These are phyloP conservation scores for Pythium myriotylum DNA, from an alignment of 352 stramenopile species.

Conservation along the genomic window DNA sequence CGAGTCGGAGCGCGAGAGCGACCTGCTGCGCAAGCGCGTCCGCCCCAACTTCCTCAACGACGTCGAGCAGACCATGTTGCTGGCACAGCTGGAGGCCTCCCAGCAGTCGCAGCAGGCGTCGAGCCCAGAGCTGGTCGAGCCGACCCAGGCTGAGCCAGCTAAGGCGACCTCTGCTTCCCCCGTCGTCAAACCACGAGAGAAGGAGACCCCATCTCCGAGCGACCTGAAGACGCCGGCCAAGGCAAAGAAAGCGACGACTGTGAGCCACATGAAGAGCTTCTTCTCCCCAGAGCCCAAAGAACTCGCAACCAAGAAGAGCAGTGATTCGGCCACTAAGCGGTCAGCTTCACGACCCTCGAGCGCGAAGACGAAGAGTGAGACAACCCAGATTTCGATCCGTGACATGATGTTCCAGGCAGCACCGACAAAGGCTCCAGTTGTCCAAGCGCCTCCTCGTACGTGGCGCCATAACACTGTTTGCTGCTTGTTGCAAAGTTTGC, in stretches of 20 bases:
- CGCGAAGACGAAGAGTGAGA: constrained; percentile 33
- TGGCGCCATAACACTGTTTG: neutral
- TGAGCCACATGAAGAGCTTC: constrained; percentile 41
- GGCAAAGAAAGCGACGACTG: constrained; percentile 24
- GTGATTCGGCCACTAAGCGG: constrained; percentile 49
- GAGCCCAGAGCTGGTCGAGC: constrained; percentile 13
- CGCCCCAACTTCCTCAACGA: constrained; percentile 66
- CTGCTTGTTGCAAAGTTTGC: neutral
- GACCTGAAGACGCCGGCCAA: constrained; percentile 44
- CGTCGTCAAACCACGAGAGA: constrained; percentile 37
- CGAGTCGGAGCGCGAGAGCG: constrained; percentile 23
- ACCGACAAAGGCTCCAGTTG: constrained; percentile 6
- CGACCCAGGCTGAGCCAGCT: constrained; percentile 9
- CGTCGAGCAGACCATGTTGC: constrained; percentile 59
- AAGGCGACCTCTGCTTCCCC: constrained; percentile 9
- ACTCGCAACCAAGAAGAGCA: constrained; percentile 41
- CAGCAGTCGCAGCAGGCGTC: constrained; percentile 25
- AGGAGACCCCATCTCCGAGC: constrained; percentile 18
- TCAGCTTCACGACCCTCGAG: constrained; percentile 18
- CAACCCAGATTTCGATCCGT: constrained; percentile 26
- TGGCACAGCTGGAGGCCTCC: constrained; percentile 48
- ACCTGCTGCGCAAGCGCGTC: constrained; percentile 42
- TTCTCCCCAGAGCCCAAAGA: constrained; percentile 51
- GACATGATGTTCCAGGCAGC: constrained; percentile 34
- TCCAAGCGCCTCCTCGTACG: constrained; percentile 11